Conservation (phyloP, 129 eudicot species). For the Cynara cardunculus region DNA sequence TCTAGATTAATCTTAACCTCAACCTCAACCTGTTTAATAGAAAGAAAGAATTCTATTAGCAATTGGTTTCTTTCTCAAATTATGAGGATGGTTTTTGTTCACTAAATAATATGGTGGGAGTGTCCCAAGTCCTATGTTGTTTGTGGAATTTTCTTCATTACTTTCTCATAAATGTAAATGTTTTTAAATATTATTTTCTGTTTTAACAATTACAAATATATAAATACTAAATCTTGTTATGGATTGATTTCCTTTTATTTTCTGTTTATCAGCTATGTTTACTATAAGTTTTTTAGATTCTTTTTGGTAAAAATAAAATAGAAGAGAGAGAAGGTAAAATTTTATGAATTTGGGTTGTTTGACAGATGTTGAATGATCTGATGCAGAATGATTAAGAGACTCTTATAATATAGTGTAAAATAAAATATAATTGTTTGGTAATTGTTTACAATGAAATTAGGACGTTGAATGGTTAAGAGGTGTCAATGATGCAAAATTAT, state of each 20-base stretch:
- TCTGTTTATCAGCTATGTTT: too few relatives aligned
- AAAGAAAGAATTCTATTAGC: background rate
- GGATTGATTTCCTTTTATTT: background rate
- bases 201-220: background rate
- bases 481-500: too few relatives aligned
- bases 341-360: too few relatives aligned
- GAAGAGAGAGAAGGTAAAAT: background rate
- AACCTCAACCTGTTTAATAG: background rate
- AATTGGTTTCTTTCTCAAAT: background rate
- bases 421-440: too few relatives aligned
- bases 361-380: too few relatives aligned
- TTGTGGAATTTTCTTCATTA: background rate
- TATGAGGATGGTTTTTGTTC: background rate
- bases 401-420: too few relatives aligned
- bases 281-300: background rate
- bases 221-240: background rate
- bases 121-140: background rate
- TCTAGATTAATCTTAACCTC: background rate
- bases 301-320: background rate
- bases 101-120: background rate
- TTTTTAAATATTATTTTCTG: background rate
- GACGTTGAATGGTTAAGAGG: too few relatives aligned
- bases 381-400: too few relatives aligned
- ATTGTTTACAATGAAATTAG: too few relatives aligned
- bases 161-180: background rate